Percentiles rank a stretch among this genome's conserved stretches.
Conservation (phyloP, 495 filamentous ascomycete species). For the Penicillium waksmanii region DNA sequence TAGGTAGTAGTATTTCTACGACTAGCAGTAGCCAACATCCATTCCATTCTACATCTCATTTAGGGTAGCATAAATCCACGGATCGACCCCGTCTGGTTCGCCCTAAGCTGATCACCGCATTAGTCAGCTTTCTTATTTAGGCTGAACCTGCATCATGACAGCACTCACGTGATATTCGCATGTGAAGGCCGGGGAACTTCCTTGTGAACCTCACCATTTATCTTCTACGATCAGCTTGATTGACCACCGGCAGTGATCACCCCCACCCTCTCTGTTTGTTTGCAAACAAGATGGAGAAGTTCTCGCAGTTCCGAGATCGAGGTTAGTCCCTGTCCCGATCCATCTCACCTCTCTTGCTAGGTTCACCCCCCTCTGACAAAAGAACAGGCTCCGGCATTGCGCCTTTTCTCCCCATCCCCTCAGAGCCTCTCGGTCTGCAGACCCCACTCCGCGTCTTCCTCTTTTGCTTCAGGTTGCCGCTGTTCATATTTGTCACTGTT, state of each 20-base stretch:
- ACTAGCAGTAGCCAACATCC: no score
- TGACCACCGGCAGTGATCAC: no score
- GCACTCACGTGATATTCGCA: constrained; percentile 1
- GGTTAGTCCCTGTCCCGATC: constrained; percentile 53
- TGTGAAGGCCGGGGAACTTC: not conserved
- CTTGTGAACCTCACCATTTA: not conserved
- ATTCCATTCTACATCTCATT: no score
- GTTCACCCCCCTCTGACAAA: not conserved
- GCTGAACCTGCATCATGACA: not conserved
- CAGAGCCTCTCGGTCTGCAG: constrained; percentile 60
- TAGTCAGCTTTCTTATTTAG: not conserved
- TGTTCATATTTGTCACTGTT: constrained; percentile 69
- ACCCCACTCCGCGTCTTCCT: constrained; percentile 69
- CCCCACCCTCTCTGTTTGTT: no score
- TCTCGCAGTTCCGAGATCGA: constrained; percentile 92
- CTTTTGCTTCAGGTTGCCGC: constrained; percentile 77
- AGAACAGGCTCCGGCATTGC: constrained; percentile 86
- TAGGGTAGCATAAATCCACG: no score
- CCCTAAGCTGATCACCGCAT: not conserved
- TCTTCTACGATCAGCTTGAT: not conserved
- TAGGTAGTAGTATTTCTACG: no score
- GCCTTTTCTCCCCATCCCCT: constrained; percentile 83
- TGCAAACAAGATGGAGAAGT: constrained; percentile 80
- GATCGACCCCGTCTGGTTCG: not conserved
- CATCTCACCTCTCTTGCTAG: constrained; percentile 1